Percentiles rank a stretch among this genome's conserved stretches.
Conservation (phyloP, 306 rosid genomes). For the Cajanus cajan region DNA sequence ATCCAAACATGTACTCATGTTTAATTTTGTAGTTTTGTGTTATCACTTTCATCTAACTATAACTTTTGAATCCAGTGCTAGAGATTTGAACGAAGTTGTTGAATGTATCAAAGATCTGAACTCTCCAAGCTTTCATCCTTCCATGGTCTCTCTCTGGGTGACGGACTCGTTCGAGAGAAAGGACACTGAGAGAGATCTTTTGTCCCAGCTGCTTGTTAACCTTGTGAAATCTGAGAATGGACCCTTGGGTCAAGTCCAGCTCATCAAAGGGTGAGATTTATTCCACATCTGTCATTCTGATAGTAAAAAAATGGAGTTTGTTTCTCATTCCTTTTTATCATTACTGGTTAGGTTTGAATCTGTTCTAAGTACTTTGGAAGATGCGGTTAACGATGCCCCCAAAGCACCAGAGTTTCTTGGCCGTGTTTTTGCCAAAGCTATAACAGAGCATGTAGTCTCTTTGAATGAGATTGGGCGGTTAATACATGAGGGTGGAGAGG, state of each 20-base stretch:
- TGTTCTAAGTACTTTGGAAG: conserved; percentile 70
- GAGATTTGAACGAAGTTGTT: conserved; percentile 76
- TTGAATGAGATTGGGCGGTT: conserved; percentile 62
- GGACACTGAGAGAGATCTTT: conserved; percentile 69
- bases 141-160: conserved; percentile 84
- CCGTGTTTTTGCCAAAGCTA: conserved; percentile 53
- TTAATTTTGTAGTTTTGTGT: neutral
- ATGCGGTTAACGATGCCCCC: conserved; percentile 79
- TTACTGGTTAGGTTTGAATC: conserved; percentile 58
- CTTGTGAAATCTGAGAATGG: conserved; percentile 57
- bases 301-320: too few relatives aligned
- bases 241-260: conserved; percentile 58
- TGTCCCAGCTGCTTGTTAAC: conserved; percentile 63
- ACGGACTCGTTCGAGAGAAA: conserved; percentile 81
- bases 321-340: neutral
- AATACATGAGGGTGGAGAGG: conserved; percentile 65
- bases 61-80: conserved; percentile 61
- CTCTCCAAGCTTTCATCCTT: conserved; percentile 79
- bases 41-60: conserved; percentile 17
- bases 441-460: conserved; percentile 59
- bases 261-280: conserved; percentile 65
- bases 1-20: too few relatives aligned
- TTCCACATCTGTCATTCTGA: neutral
- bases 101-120: conserved; percentile 71
- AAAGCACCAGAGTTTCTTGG: conserved; percentile 81